Evolutionary conservation across 306 rosid species (phyloP), one percentile per base, ranked within the genome.

Genomic region (Castanea mollissima): DNA sequence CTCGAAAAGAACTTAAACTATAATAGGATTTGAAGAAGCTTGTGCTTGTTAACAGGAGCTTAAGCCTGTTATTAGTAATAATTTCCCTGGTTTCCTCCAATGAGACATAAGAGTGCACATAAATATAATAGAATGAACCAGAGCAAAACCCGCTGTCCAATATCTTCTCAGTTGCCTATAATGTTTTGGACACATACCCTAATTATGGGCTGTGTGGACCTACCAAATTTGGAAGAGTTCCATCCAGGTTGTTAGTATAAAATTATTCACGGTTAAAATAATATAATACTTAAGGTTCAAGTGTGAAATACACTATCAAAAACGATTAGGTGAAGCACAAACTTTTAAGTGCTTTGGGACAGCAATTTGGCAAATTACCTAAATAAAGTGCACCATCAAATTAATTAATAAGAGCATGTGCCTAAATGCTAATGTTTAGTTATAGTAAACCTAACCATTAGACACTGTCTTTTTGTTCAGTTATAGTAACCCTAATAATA

Each of bases 321-420:
- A 60, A 60, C 7, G 15, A 60, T 14, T 5, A 38, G 34, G 55
- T n/a, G 21, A 16, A 5, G 34, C 23, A 27, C 6, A 18, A 31
- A 23, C 27, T 67, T 64, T 35, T 13, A 25, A 13, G 29, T 57
- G 11, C 9, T 51, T 46, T 62, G 67, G 51, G 54, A 49, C 54
- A 49, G 54, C 14, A 49, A 49, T 49, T 49, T 49, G 54, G 15
- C 54, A 11, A 49, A 49, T 13, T 12, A 41, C 46, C 46, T 41
- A 41, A 41, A 41, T 41, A 41, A 41, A 49, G 54, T 49, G 54
- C 54, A 12, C 77, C 65, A 32, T 71, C 54, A 75, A 57, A 35
- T 69, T 38, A 73, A 31, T 23, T 41, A 41, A 41, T 41, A 41
- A 68, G 10, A 59, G 69, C 88, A 88, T 71, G 85, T 84, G 79